Evolutionary conservation across 352 stramenopile genomes (phyloP), one percentile per base, ranked within the genome.

Genomic region (Globisporangium solare): DNA sequence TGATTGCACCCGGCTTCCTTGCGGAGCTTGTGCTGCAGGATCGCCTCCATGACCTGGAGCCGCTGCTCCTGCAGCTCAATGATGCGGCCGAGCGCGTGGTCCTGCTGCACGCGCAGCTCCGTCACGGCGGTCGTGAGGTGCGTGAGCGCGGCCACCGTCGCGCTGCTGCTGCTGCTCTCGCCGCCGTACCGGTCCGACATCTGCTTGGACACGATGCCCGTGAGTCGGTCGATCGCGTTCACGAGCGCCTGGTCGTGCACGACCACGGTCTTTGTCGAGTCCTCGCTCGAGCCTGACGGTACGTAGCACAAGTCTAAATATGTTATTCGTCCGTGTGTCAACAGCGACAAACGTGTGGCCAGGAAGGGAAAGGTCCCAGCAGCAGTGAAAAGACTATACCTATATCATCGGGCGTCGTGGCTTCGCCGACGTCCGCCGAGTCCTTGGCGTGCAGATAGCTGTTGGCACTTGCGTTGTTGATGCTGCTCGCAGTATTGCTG

Each of bases 31-130:
- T 82, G 56, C 41, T 83, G 66, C 58, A 91, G 27, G 6, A 91
- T 79, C 21, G 65, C 63, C 52, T 88, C 66, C 73, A 83, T 79
- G 42, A 83, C 71, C 22, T 87, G 72, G 3, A 91, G 53, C n/a
- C 85, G 70, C 42, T 85, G 82, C 60, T 88, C 74, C 51, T 89
- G 76, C 22, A 91, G 58, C 64, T 83, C 59, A 31, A 91, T 76
- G 14, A 88, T 67, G 12, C 73, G 67, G 0, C 61, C 62, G 47
- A 87, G 70, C 2, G 75, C 66, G 5, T 64, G 56, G 8, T 71
- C 61, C 5, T 88, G 75, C 45, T 85, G 68, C 40, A 73, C 63
- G 6, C 76, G 74, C 35, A 91, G 51, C 45, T 83, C 73, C 12
- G 75, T 73, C 49, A 91, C 72, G 4, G 74, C 74, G 2, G 70